These are phyloP conservation scores for Dinochytrium kinnereticum DNA, from an alignment of 371 early-diverging fungal genomes.

Conservation along the genomic window DNA sequence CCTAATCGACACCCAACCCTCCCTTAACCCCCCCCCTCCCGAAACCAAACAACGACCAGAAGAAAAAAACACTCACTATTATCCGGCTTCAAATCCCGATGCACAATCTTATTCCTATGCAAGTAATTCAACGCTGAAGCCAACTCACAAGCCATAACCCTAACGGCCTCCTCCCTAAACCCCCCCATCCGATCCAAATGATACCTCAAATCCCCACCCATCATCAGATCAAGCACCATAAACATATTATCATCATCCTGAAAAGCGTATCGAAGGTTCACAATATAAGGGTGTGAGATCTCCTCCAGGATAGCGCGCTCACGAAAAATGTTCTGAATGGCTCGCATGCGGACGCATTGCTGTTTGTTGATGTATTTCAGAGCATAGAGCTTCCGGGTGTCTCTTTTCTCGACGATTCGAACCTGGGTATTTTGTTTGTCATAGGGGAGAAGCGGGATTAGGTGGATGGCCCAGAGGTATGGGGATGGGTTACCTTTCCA, in stretches of 20 bases:
- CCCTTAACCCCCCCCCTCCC: too few species aligned
- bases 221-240: constrained; percentile 59
- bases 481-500: constrained; percentile 46
- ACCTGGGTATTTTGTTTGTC: constrained; percentile 36
- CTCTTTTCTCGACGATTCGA: constrained; percentile 67
- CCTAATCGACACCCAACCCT: too few species aligned
- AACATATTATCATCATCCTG: constrained; percentile 64
- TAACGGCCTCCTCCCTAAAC: constrained; percentile 73
- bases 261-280: constrained; percentile 62
- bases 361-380: constrained; percentile 65
- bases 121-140: constrained; percentile 74
- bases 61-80: constrained; percentile 32
- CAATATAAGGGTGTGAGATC: constrained; percentile 56
- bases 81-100: constrained; percentile 64
- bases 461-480: background rate
- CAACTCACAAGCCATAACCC: constrained; percentile 82
- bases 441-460: background rate
- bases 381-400: constrained; percentile 70
- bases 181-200: constrained; percentile 51
- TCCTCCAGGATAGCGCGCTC: constrained; percentile 60
- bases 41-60: background rate
- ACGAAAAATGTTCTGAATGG: constrained; percentile 58
- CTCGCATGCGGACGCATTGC: constrained; percentile 58
- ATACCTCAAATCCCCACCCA: constrained; percentile 59
- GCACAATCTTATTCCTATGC: constrained; percentile 77